Evolutionary conservation across 2,329 filamentous ascomycete species (phyloP).

Genomic region (Neofusicoccum parvum): DNA sequence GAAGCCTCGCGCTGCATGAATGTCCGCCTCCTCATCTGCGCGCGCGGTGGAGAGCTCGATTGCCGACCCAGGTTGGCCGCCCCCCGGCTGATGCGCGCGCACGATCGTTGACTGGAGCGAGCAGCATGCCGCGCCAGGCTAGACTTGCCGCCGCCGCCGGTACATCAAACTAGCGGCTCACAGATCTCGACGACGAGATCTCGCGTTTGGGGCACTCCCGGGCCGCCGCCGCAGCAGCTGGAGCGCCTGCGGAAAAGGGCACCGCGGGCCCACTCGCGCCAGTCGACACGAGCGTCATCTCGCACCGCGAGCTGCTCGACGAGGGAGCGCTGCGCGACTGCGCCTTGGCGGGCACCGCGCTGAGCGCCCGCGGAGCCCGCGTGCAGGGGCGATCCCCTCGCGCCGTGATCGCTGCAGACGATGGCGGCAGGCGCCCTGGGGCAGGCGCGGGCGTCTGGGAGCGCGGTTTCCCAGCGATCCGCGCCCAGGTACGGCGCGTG

Average conservation of each 20-base stretch:
- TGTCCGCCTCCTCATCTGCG: slow-evolving; percentile 18
- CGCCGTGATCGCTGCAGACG: slow-evolving; percentile 20
- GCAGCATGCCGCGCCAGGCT: slow-evolving; percentile 30
- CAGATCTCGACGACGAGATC: slow-evolving; percentile 31
- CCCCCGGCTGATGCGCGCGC: slow-evolving; percentile 36
- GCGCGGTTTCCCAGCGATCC: slow-evolving; percentile 5
- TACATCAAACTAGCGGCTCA: slow-evolving; percentile 29
- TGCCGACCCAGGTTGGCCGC: slow-evolving; percentile 14
- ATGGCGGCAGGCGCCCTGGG: slow-evolving; percentile 6
- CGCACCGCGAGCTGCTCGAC: not conserved
- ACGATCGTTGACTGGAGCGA: slow-evolving; percentile 31
- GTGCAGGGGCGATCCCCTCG: slow-evolving; percentile 11
- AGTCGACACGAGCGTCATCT: slow-evolving; percentile 20
- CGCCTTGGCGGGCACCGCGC: slow-evolving; percentile 16
- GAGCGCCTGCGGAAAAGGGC: not conserved
- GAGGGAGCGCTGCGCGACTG: slow-evolving; percentile 12
- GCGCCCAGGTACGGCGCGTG: slow-evolving; percentile 13
- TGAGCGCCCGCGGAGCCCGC: not conserved
- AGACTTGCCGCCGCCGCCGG: slow-evolving; percentile 24
- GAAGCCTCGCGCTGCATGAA: slow-evolving; percentile 24
- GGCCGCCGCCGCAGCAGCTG: slow-evolving; percentile 4
- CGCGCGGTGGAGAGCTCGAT: slow-evolving; percentile 6
- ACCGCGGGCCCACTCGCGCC: slow-evolving; percentile 11
- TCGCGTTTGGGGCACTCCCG: slow-evolving; percentile 20
- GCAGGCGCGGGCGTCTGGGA: slow-evolving; percentile 1